Evolutionary conservation across 2,329 filamentous ascomycete genomes (phyloP), one percentile per base, ranked within the genome.

Genomic region (Pezicula radicicola): DNA sequence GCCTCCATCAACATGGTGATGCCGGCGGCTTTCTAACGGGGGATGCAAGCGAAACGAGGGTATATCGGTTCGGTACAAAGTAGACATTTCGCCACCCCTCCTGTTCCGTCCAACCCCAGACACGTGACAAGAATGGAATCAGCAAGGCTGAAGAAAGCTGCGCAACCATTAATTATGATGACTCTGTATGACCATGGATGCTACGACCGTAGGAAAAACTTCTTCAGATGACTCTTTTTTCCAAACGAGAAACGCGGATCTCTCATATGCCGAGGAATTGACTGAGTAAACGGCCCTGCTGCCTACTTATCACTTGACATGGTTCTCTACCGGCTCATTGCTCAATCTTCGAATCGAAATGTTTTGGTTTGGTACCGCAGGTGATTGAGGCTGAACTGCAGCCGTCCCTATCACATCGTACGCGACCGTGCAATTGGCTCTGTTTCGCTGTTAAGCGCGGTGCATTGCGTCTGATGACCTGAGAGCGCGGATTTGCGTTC

Each of bases 381-480:
- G 42, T 30, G 42, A 45, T 42, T 45, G 42, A 45, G 42, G 42
- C 42, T 45, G 42, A 45, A 45, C 30, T 27, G 42, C 42, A 28
- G 27, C 42, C 21, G n/a, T 45, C 21, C 21, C 42, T 28, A 16
- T 45, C 42, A 45, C 42, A 45, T 45, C 27, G 42, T 16, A 16
- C 42, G 12, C 13, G 42, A 15, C 42, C 3, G 6, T 15, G 30
- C 27, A 6, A 45, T 45, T 45, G 42, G 42, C 12, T 45, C 12
- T 13, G 19, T 30, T 28, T 27, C 10, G 27, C 19, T 33, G 30
- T 3, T 45, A 45, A 28, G 42, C 42, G 42, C 42, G 21, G 42
- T 45, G 42, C 42, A 45, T 45, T 33, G 42, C 42, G 28, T 45
- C 42, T 45, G 42, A 45, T 45, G 42, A 45, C 42, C 42, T 33